Evolutionary conservation across 495 filamentous ascomycete genomes (phyloP).

Genomic region (Schizothecium vesticola): DNA sequence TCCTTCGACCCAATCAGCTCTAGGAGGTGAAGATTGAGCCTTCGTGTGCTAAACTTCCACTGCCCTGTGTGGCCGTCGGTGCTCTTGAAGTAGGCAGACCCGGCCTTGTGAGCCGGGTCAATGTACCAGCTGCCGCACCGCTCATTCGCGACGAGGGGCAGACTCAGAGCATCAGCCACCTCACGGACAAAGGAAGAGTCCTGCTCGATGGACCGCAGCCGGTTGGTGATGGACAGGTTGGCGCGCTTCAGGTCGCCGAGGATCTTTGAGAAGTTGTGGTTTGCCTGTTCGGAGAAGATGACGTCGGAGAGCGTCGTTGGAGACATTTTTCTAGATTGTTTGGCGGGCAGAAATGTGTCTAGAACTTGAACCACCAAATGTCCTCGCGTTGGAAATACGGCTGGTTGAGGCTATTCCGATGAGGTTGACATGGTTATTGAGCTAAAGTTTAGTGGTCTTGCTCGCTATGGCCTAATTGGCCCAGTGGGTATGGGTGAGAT

Average conservation of each 20-base stretch:
- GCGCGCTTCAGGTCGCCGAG: constrained; percentile 60
- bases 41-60: constrained; percentile 80
- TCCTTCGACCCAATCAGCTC: constrained; percentile 52
- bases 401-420: not conserved
- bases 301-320: constrained; percentile 34
- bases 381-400: not conserved
- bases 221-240: constrained; percentile 73
- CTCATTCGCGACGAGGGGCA: constrained; percentile 92
- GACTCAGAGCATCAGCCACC: constrained; percentile 43
- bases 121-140: constrained; percentile 97
- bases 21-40: constrained; percentile 80
- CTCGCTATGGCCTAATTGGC: not conserved
- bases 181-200: constrained; percentile 63
- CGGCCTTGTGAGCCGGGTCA: constrained; percentile 55
- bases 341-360: not conserved
- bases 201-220: constrained; percentile 64
- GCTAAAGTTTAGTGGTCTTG: not conserved
- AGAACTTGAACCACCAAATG: too few relatives aligned
- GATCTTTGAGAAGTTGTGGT: constrained; percentile 48
- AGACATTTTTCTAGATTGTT: constrained; percentile 10
- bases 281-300: constrained; percentile 47
- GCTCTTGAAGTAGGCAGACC: constrained; percentile 91
- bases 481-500: not conserved
- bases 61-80: constrained; percentile 89
- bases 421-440: not conserved